Conservation (phyloP, 2,329 filamentous ascomycete species). For the Rhytidhysteron rufulum region DNA sequence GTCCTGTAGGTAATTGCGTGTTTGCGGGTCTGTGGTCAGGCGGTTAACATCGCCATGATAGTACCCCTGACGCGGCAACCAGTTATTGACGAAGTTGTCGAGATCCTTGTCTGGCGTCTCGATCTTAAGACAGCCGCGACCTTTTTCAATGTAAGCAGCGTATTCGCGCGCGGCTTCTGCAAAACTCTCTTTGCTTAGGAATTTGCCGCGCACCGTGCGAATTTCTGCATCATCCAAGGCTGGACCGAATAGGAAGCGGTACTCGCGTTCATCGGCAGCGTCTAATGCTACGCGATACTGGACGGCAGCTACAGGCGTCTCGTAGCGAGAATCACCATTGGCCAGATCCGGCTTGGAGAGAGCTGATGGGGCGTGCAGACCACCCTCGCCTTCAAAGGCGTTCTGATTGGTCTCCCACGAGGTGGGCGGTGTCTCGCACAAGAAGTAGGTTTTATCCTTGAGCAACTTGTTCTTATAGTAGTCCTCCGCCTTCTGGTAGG, state of each 20-base stretch:
- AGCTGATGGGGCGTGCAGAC: conserved; percentile 50
- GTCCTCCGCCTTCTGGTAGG: conserved; percentile 55
- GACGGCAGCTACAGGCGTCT: conserved; percentile 52
- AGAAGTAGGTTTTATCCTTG: conserved; percentile 57
- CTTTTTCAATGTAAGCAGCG: conserved; percentile 48
- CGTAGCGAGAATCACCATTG: conserved; percentile 51
- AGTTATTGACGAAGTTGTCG: conserved; percentile 58
- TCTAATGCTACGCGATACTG: conserved; percentile 48
- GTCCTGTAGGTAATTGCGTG: conserved; percentile 57
- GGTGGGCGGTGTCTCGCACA: conserved; percentile 50
- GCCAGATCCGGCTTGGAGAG: conserved; percentile 38
- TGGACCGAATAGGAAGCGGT: conserved; percentile 55
- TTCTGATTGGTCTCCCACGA: conserved; percentile 53
- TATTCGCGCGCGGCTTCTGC: conserved; percentile 46
- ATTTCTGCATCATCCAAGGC: conserved; percentile 53
- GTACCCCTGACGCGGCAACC: conserved; percentile 56
- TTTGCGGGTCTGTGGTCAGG: conserved; percentile 57
- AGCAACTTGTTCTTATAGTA: conserved; percentile 56
- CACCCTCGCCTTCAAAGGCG: conserved; percentile 55
- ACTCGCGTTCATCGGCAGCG: conserved; percentile 41
- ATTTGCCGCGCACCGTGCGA: conserved; percentile 42
- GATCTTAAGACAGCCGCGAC: conserved; percentile 50
- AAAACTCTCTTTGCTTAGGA: conserved; percentile 50
- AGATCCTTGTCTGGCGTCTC: conserved; percentile 53
- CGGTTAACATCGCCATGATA: conserved; percentile 59